Base-by-base conservation (phyloP, 352 stramenopile genomes). In the Phytophthora syringae region DNA sequence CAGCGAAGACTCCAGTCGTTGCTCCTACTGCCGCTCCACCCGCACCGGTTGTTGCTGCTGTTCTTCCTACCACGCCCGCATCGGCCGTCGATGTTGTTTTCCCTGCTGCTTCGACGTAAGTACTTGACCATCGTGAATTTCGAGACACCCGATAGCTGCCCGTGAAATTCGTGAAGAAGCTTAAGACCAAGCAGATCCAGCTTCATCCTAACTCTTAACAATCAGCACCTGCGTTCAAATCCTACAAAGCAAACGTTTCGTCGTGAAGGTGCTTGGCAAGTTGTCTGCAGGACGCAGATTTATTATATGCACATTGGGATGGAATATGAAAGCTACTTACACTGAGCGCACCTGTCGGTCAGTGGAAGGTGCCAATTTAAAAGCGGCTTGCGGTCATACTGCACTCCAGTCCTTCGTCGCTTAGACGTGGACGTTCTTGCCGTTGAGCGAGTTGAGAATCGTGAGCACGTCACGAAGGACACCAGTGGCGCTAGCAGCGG, bases 381-480 rank as follows among this genome's bases (percentile, higher is more conserved):
- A 58, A 47, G 28, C 74, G 59, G 27, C 60, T 48, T 44, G 67
- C 51, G 37, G 16, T 54, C 56, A 32, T 69, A 64, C 56, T 76
- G 69, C 69, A 73, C 58, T 66, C 64, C 64, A 39, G 36, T 58
- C 16, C n/a, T 15, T n/a, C 2, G 25, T 39, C 25, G 28, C 66
- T 72, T 67, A 76, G 21, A 69, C 61, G 59, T 70, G 65, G 22
- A 78, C 39, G 34, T 80, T 76, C 49, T 82, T 86, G 52, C 84
- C 81, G 30, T 90, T 79, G 7, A 94, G 69, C 42, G 74, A 82
- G 65, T 84, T 82, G 47, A 90, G 62, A 55, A 94, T 92, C 12
- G 80, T 92, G 54, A 92, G 72, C 16, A 93, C 74, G 40, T 94
- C 86, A 32, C 86, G 80, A 13, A 94, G 72, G 27, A 92, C 84